Conservation (phyloP, 192 early-diverging fungal genomes). For the Chytriomyces confervae region DNA sequence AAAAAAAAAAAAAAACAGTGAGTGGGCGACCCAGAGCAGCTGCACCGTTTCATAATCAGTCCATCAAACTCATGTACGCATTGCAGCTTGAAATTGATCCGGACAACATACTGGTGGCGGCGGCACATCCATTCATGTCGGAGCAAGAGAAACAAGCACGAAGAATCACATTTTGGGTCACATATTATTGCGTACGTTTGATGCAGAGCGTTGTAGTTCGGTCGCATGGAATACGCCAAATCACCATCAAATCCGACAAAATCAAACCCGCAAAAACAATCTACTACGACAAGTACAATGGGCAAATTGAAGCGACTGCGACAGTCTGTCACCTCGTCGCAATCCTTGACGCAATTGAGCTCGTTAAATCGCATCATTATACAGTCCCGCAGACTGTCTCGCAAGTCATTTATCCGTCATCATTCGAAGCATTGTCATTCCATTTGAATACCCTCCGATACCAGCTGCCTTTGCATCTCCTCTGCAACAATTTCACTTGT, state of each 20-base stretch:
- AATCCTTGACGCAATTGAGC: neutral
- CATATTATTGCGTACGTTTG: neutral
- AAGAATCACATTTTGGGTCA: neutral
- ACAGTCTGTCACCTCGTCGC: neutral
- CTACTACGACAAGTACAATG: neutral
- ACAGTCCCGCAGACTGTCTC: neutral
- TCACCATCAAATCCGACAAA: neutral
- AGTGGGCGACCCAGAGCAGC: too few relatives aligned
- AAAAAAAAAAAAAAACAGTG: too few relatives aligned
- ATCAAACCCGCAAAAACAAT: neutral
- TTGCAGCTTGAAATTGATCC: neutral
- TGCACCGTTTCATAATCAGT: neutral
- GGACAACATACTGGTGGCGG: neutral
- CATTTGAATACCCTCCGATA: neutral
- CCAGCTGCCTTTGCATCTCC: neutral
- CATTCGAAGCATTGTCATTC: neutral
- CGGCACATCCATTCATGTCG: neutral
- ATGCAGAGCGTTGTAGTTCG: neutral
- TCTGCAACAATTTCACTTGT: neutral
- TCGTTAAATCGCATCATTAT: neutral
- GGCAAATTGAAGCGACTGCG: neutral
- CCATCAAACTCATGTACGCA: neutral
- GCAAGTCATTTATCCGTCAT: neutral
- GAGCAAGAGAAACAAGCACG: neutral
- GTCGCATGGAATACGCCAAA: neutral